Evolutionary conservation across 345 rosid species (phyloP), one percentile per base, ranked within the genome.

Genomic region (Raphanus sativus): DNA sequence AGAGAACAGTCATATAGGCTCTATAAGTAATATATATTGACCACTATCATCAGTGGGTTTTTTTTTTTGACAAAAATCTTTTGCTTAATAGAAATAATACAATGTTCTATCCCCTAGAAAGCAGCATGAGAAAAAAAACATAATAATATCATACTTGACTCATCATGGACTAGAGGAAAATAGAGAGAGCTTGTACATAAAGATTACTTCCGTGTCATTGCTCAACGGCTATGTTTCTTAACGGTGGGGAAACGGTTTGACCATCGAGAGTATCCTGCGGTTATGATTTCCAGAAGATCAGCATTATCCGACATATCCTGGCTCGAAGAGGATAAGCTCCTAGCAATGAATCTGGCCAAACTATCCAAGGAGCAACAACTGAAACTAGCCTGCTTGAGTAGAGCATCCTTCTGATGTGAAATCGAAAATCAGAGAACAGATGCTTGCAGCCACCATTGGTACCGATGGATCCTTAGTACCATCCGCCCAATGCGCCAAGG

Each of bases 371-470:
- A n/a, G 78, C 79, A 78, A 30, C 8, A 15, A 52, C 76, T 79
- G 64, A 89, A 87, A 72, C 70, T 69, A 8, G 85, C 84, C 84
- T 82, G 88, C 70, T 80, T 80, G n/a, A 82, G 80, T 74, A 92
- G 91, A 77, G 87, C 86, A 62, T 83, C 89, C 81, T n/a, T 92
- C 96, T 48, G 96, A 92, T 62, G 88, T 87, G 30, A 69, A 75
- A 72, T 88, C 98, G 48, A 89, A 78, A 64, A 90, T 77, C 79
- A 94, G 75, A 2, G 91, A 75, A 81, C 91, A 87, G 68, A 95
- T 85, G 82, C 91, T 89, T 65, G 93, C 85, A 75, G 91, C 94
- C 99, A 92, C 86, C 91, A 89, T 83, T 4, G 77, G 54, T 40
- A 81, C 66, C 42, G 90, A 86, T 30, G 72, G 80, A 64, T 92